A percentile compares a stretch with the other conserved stretches of the same genome.
These are phyloP conservation scores for Mucor sp. DNA, from an alignment of 371 early-diverging fungal species.

Conservation along the genomic window DNA sequence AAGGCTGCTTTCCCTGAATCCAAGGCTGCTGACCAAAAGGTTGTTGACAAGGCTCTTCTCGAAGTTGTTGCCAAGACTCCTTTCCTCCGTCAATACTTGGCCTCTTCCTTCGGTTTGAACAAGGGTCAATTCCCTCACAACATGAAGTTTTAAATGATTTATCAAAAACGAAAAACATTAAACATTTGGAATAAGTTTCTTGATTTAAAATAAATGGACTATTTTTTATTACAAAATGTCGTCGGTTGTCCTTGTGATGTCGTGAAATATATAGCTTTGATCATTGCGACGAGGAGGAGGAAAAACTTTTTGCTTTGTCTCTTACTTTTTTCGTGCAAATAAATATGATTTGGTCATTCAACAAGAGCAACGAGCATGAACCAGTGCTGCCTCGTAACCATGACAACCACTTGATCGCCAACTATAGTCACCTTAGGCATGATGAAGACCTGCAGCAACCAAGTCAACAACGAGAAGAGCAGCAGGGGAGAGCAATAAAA, in stretches of 20 bases:
- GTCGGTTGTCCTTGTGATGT: not conserved
- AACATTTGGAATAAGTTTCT: conserved; percentile 3
- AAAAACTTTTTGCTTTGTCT: not conserved
- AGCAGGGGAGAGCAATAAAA: conserved; percentile 1
- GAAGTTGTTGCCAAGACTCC: conserved; percentile 84
- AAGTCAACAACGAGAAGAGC: not conserved
- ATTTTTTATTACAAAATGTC: not conserved
- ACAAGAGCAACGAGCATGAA: not conserved
- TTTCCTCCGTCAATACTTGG: conserved; percentile 85
- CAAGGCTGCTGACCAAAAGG: conserved; percentile 86
- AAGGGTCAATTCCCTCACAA: conserved; percentile 96
- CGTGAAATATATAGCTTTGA: no score
- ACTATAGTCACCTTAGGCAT: not conserved
- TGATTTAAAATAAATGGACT: conserved; percentile 1
- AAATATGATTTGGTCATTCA: conserved; percentile 8
- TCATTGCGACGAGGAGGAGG: no score
- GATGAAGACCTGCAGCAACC: not conserved
- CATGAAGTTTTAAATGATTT: conserved; percentile 82
- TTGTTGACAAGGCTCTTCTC: conserved; percentile 81
- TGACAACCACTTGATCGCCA: conserved; percentile 1
- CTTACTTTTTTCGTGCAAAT: not conserved
- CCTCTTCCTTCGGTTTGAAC: conserved; percentile 81
- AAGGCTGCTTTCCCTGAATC: conserved; percentile 71
- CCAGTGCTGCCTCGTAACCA: not conserved
- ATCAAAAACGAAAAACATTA: conserved; percentile 15